Evolutionary conservation across 495 filamentous ascomycete genomes (phyloP), one percentile per base, ranked within the genome.

Genomic region (Choiromyces venosus): DNA sequence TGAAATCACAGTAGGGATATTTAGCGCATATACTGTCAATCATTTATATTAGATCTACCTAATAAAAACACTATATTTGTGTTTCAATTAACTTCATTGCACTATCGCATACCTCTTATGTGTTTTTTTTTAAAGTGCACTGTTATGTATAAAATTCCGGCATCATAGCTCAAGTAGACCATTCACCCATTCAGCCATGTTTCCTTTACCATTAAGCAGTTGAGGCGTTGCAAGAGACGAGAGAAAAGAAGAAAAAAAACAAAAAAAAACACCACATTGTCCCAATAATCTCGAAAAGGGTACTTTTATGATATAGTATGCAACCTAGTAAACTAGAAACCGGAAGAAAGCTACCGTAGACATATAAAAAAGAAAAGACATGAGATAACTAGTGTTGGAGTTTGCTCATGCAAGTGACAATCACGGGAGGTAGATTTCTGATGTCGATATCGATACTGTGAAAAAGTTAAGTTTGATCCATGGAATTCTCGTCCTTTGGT

Each of bases 1-100:
- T 66, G 66, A 77, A 77, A 67, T 37, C 36, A 10, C 39, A 77
- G n/a, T 25, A 61, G 52, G 52, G 4, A 14, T 9, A 29, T 33
- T 61, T 61, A 12, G n/a, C 52, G 10, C 52, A 33, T 61, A 16
- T n/a, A n/a, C n/a, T n/a, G n/a, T n/a, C n/a, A n/a, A n/a, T n/a
- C n/a, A n/a, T n/a, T n/a, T n/a, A n/a, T n/a, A n/a, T n/a, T n/a
- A n/a, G n/a, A n/a, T n/a, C n/a, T n/a, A n/a, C n/a, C n/a, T n/a
- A n/a, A n/a, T n/a, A n/a, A n/a, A n/a, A n/a, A n/a, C n/a, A n/a
- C n/a, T n/a, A n/a, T 33, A 33, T 61, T 25, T 12, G 25, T 61
- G 7, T 29, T 16, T 61, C 25, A 33, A 25, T 61, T 61, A 29
- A 16, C 52, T 33, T 29, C 29, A 61, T 61, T 33, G 52, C 6